Base-by-base conservation (phyloP, 2,329 filamentous ascomycete species). In the Hypoxylon rubiginosum region DNA sequence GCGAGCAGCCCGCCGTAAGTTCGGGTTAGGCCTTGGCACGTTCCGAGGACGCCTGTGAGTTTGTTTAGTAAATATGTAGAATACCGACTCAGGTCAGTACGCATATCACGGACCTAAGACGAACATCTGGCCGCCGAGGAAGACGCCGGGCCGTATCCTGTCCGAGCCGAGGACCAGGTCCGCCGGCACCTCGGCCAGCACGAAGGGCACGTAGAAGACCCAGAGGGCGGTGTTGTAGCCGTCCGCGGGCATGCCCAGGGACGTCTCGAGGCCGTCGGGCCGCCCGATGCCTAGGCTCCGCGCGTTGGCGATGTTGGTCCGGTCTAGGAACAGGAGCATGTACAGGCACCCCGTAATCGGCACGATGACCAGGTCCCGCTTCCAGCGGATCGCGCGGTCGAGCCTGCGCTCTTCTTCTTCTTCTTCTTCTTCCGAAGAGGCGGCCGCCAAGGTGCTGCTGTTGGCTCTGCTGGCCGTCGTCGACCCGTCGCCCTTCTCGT, bases 131-230 rank as follows among this genome's bases (percentile, higher is more conserved):
- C 73, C 74, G 57, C 80, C 79, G 3, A 83, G 71, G 41, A 74
- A 76, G 19, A 72, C 51, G 1, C 79, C 79, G 1, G 82, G 82
- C 7, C 76, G 73, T 13, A 83, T 71, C 54, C 75, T 79, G 61
- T 72, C 72, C 56, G 70, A 62, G 41, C 80, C 82, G 64, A 85
- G 72, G 7, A 85, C 63, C 15, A 84, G 64, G 68, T 85, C 85
- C 68, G 79, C 80, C 4, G 83, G 83, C 3, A 85, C 75, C 67
- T 84, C 82, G 28, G 78, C 77, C 10, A 83, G 66, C 7, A 83
- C 78, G 69, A 83, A 84, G 0, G 81, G 80, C 13, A 83, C 75
- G 62, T 83, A 83, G 64, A 83, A 82, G 9, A 83, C 77, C 59
- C 79, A 79, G 1, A 83, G 70, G 0, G 79, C 78, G 32, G 79